Conservation (phyloP, 345 rosid species). For the Gossypium turneri region DNA sequence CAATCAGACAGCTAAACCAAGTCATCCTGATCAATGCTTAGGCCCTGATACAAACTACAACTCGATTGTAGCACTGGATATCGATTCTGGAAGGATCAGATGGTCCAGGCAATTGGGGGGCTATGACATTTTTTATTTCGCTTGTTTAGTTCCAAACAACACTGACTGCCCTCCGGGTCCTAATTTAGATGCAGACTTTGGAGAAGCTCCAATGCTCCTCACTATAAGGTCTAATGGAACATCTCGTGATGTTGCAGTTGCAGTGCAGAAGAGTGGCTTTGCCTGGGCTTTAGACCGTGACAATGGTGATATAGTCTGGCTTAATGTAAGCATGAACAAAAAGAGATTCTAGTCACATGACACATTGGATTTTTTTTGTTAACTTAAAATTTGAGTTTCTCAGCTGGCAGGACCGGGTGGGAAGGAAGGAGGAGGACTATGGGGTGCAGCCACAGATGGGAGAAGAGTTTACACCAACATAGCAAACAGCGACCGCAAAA, state of each 20-base stretch:
- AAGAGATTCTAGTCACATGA: neutral
- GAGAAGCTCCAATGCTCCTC: slow-evolving; percentile 41
- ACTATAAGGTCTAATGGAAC: slow-evolving; percentile 8
- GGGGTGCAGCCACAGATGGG: slow-evolving; percentile 36
- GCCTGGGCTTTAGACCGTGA: slow-evolving; percentile 46
- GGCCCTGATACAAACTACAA: slow-evolving; percentile 31
- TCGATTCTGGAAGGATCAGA: slow-evolving; percentile 29
- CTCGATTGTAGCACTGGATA: slow-evolving; percentile 31
- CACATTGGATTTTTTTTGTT: neutral
- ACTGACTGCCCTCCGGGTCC: slow-evolving; percentile 51
- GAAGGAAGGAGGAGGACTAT: slow-evolving; percentile 23
- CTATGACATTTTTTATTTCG: slow-evolving; percentile 38
- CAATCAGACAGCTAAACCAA: slow-evolving; percentile 36
- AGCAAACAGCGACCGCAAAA: slow-evolving; percentile 19
- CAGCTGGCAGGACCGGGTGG: slow-evolving; percentile 32
- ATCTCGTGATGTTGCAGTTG: slow-evolving; percentile 27
- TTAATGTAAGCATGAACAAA: slow-evolving; percentile 24
- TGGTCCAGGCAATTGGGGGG: slow-evolving; percentile 44
- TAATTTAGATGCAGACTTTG: slow-evolving; percentile 52
- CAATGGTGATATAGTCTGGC: slow-evolving; percentile 36
- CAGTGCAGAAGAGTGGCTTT: slow-evolving; percentile 47
- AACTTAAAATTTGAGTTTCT: neutral
- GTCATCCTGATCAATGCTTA: slow-evolving; percentile 35
- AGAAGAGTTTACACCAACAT: slow-evolving; percentile 30
- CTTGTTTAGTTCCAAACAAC: slow-evolving; percentile 37